Conservation (phyloP, 345 rosid species). For the Syzygium grande region DNA sequence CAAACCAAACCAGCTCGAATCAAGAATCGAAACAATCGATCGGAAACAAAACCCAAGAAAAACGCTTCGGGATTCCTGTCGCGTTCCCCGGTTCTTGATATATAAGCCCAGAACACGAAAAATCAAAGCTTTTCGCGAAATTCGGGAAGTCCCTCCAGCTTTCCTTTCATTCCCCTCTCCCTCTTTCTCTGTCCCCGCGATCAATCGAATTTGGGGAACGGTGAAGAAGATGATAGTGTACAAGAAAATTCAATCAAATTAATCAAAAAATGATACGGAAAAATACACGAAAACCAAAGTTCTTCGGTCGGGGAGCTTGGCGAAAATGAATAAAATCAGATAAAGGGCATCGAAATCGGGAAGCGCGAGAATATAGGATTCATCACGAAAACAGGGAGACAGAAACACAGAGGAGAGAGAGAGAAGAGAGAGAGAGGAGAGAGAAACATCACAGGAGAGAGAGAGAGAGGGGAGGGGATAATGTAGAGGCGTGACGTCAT, state of each 20-base stretch:
- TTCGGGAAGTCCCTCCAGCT: not conserved
- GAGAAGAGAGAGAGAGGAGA: not conserved
- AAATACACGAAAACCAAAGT: no score
- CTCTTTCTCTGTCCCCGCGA: no score
- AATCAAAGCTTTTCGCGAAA: not conserved
- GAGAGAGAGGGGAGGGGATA: slow-evolving; percentile 13
- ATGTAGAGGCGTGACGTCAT: slow-evolving; percentile 5
- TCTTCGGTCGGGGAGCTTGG: not conserved
- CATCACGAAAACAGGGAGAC: not conserved
- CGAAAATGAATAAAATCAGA: not conserved
- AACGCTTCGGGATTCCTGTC: not conserved
- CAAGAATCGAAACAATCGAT: not conserved
- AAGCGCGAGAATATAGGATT: not conserved
- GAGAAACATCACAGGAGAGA: not conserved
- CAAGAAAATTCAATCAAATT: not conserved
- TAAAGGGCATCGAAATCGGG: not conserved
- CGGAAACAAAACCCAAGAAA: not conserved
- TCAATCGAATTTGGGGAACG: not conserved
- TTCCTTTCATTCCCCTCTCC: not conserved
- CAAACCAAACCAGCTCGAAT: not conserved
- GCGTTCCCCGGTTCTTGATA: not conserved
- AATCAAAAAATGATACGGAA: not conserved
- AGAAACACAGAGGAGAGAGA: slow-evolving; percentile 4
- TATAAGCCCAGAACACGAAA: not conserved
- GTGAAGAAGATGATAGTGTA: not conserved